These are phyloP conservation scores for Parafenestella ontariensis DNA, from an alignment of 2,329 filamentous ascomycete genomes.

Conservation along the genomic window DNA sequence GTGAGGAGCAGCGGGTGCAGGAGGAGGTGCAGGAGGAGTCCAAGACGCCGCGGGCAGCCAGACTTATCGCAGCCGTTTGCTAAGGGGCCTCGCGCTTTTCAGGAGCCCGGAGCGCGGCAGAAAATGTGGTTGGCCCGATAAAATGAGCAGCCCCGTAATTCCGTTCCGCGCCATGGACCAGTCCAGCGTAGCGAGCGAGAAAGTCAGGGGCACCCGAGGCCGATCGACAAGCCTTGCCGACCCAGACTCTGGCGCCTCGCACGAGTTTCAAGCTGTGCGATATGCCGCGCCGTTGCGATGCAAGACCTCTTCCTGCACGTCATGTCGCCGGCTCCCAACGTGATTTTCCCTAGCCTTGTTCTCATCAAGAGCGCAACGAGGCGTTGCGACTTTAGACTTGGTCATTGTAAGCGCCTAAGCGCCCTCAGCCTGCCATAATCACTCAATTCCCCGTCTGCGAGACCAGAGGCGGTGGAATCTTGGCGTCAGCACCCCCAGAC, in stretches of 20 bases:
- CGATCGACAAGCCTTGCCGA: slow-evolving; percentile 18
- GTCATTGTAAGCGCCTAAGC: background rate
- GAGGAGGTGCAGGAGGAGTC: slow-evolving; percentile 10
- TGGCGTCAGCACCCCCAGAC: background rate
- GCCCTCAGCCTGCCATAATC: slow-evolving; percentile 3
- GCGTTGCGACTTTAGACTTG: no score
- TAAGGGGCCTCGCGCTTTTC: slow-evolving; percentile 18
- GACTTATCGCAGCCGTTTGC: slow-evolving; percentile 7
- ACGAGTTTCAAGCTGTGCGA: background rate
- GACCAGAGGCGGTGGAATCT: background rate
- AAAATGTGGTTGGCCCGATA: slow-evolving; percentile 24
- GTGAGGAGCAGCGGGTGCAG: background rate
- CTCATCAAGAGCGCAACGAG: background rate
- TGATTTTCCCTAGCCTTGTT: no score
- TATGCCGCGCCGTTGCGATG: slow-evolving; percentile 1
- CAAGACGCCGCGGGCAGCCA: background rate
- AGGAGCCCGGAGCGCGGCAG: slow-evolving; percentile 4
- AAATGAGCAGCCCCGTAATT: slow-evolving; percentile 32
- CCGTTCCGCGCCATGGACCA: slow-evolving; percentile 12
- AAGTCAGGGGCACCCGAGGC: slow-evolving; percentile 20
- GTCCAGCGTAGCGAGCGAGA: slow-evolving; percentile 6
- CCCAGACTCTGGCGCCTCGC: slow-evolving; percentile 2
- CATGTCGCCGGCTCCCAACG: background rate
- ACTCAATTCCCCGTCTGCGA: background rate
- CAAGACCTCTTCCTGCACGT: background rate